These are phyloP conservation scores for Alopecurus myosuroides DNA, from an alignment of 176 grass and related monocot genomes.

Conservation along the genomic window DNA sequence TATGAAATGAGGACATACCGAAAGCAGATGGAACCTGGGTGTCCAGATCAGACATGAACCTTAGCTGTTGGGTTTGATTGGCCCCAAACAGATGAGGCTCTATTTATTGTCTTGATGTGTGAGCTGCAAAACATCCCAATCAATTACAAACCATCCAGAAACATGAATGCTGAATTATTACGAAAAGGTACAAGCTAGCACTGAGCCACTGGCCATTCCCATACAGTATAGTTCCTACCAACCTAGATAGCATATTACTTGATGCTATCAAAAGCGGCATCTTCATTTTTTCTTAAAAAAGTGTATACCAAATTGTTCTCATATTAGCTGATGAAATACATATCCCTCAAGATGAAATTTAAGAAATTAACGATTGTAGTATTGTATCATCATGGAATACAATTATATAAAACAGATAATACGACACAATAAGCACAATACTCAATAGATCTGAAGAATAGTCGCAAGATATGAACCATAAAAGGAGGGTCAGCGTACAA, in stretches of 20 bases:
- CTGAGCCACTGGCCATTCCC: not conserved
- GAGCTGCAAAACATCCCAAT: constrained; percentile 36
- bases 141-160: not conserved
- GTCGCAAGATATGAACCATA: not conserved
- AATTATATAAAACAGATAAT: not conserved
- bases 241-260: not conserved
- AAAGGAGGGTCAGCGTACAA: not conserved
- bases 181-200: not conserved
- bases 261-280: not conserved
- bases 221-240: not conserved
- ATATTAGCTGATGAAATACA: not conserved
- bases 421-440: not conserved
- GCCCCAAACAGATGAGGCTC: not conserved
- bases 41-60: constrained; percentile 66
- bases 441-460: not conserved
- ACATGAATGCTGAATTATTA: not conserved
- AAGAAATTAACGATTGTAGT: not conserved
- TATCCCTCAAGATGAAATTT: not conserved
- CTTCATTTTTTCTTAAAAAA: not conserved
- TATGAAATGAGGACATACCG: constrained; percentile 29
- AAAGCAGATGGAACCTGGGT: constrained; percentile 49
- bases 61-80: constrained; percentile 30
- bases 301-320: not conserved
- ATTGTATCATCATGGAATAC: not conserved
- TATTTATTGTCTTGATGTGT: constrained; percentile 7